These are phyloP conservation scores for Cladosporium austrohemisphaericum DNA, from an alignment of 2,329 filamentous ascomycete species.

Conservation along the genomic window DNA sequence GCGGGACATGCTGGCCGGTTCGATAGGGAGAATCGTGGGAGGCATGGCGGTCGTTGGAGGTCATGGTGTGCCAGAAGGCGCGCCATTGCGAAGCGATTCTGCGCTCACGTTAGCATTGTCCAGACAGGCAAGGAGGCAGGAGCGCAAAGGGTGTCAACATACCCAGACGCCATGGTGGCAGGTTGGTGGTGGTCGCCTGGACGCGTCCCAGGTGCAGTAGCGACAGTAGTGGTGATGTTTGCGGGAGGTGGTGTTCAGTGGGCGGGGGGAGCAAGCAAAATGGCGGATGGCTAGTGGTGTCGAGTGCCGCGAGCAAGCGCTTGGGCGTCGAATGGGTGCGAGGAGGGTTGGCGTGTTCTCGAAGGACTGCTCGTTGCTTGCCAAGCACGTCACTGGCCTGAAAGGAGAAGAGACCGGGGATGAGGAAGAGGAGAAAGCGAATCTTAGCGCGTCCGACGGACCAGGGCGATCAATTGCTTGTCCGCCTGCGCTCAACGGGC, in stretches of 20 bases:
- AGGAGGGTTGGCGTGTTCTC: neutral
- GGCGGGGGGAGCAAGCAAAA: slow-evolving; percentile 3
- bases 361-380: slow-evolving; percentile 3
- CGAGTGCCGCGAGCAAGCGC: neutral
- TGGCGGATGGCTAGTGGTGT: neutral
- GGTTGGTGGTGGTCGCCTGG: neutral
- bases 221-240: neutral
- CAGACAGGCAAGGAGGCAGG: neutral
- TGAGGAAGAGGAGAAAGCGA: neutral
- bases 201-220: slow-evolving; percentile 1
- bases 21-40: slow-evolving; percentile 90
- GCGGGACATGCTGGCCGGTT: slow-evolving; percentile 82
- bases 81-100: slow-evolving; percentile 60
- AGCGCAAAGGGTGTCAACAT: neutral
- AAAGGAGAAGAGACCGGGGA: slow-evolving; percentile 7
- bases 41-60: slow-evolving; percentile 77
- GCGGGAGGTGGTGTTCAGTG: neutral
- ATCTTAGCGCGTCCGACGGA: slow-evolving; percentile 9
- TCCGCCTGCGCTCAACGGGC: too few species aligned
- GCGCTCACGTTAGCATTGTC: neutral
- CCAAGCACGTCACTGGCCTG: slow-evolving; percentile 11
- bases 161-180: slow-evolving; percentile 13
- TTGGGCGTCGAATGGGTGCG: neutral
- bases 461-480: slow-evolving; percentile 10
- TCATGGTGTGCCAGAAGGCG: slow-evolving; percentile 88